Evolutionary conservation across 345 rosid species (phyloP), one percentile per base, ranked within the genome.

Genomic region (Linum usitatissimum): DNA sequence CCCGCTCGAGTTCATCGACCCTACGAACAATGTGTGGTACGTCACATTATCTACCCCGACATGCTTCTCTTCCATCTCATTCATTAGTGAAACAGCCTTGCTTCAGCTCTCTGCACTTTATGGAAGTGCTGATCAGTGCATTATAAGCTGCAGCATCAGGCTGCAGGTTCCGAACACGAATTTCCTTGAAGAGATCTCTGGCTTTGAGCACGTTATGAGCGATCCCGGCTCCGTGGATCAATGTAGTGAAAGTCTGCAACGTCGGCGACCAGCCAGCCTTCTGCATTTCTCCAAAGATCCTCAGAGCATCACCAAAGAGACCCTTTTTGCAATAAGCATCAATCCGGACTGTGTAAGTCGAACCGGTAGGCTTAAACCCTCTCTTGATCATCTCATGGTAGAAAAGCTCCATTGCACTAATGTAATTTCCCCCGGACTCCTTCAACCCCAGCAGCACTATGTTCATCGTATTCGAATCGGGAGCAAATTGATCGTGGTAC

Each of bases 311-410:
- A 55, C 80, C 81, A 53, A 89, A 76, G n/a, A 71, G 66, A 3
- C 91, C 78, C 62, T 79, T 92, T 75, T 92, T 89, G 61, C 95
- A 92, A 56, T 84, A 92, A 62, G 85, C 89, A 80, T 92, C 90
- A 18, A 92, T 83, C 55, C 95, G 73, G 18, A 89, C 78, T 30
- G 76, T 80, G 62, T 79, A 89, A 19, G 96, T 86, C 2, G 72
- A 63, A 15, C 69, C 53, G 39, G 70, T 83, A 0, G 98, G 80
- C 48, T 79, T 74, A 20, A 92, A 89, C 17, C 90, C 88, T 77
- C 97, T 77, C 49, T 76, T 71, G 68, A 79, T 72, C 90, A 85
- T 89, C 64, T 92, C 93, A 57, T 85, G 93, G 57, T 82, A 89
- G 55, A 92, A 89, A 57, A 92, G 58, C 66, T 92, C 98, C 75